phyloP scores from a whole-genome alignment of 495 filamentous ascomycete genomes.

The Xylaria scruposa region DNA sequence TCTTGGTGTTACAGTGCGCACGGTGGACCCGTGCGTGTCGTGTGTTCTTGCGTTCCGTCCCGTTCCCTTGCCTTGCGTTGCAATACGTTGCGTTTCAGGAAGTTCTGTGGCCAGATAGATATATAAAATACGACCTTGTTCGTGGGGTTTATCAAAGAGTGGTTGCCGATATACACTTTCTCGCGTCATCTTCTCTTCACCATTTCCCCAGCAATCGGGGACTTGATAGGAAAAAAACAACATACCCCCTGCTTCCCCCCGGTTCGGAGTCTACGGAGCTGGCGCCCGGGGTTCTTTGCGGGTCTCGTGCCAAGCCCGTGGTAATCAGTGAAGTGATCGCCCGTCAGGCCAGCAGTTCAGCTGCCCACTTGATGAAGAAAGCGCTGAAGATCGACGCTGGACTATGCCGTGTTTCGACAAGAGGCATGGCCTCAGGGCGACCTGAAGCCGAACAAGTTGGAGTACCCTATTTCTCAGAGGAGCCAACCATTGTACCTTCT shows the following conservation, averaged over 20 bases:
- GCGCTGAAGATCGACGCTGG: conserved; percentile 12
- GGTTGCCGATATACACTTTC: neutral
- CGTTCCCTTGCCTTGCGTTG: conserved; percentile 1
- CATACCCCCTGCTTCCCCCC: neutral
- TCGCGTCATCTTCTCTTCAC: neutral
- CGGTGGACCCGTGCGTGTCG: neutral
- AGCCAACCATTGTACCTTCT: neutral
- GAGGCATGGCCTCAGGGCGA: conserved; percentile 2
- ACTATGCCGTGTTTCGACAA: conserved; percentile 26
- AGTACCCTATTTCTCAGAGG: neutral
- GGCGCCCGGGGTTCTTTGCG: conserved; percentile 9
- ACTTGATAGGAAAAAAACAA: neutral
- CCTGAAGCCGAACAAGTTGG: conserved; percentile 13
- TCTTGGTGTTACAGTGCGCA: neutral
- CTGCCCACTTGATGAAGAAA: conserved; percentile 12
- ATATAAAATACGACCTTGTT: conserved; percentile 3
- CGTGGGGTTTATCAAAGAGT: conserved; percentile 3
- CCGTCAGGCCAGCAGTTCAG: conserved; percentile 25
- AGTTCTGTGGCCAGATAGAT: neutral
- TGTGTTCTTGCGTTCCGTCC: neutral
- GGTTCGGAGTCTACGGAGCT: conserved; percentile 20
- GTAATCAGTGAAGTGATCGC: conserved; percentile 21
- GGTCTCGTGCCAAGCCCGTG: conserved; percentile 22
- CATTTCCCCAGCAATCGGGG: neutral
- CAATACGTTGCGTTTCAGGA: neutral